phyloP scores from a whole-genome alignment of 2,329 filamentous ascomycete genomes.

The Colletotrichum salicis region DNA sequence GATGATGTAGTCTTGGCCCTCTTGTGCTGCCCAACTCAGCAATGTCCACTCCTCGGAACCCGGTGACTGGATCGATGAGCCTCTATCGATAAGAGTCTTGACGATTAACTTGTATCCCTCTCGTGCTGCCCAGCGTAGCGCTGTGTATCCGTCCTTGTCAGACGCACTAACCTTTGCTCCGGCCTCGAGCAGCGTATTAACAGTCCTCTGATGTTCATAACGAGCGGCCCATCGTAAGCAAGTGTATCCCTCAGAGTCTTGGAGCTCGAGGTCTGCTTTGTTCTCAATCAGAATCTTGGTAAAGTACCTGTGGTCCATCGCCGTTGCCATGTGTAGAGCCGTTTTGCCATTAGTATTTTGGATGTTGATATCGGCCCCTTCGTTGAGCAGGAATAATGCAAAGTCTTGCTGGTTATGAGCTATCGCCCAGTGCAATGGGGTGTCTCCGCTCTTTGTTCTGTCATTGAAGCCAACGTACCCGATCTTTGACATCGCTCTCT shows the following conservation, averaged over 20 bases:
- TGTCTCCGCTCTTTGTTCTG: slow-evolving; percentile 12
- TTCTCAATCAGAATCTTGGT: not conserved
- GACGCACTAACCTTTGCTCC: not conserved
- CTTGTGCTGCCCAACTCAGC: slow-evolving; percentile 19
- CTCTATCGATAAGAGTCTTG: not conserved
- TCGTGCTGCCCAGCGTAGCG: slow-evolving; percentile 15
- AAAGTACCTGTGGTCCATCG: not conserved
- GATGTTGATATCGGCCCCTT: slow-evolving; percentile 1
- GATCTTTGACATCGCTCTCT: slow-evolving; percentile 1
- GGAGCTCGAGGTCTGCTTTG: not conserved
- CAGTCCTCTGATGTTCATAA: not conserved
- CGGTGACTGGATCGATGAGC: not conserved
- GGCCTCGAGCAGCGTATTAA: not conserved
- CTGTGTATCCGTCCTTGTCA: slow-evolving; percentile 8
- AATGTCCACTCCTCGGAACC: not conserved
- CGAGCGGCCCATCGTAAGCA: slow-evolving; percentile 14
- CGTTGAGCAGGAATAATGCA: not conserved
- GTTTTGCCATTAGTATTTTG: not conserved
- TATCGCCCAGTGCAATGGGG: slow-evolving; percentile 16
- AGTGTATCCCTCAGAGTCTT: slow-evolving; percentile 7
- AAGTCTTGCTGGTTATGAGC: not conserved
- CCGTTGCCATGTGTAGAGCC: slow-evolving; percentile 10
- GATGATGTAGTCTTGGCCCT: slow-evolving; percentile 20
- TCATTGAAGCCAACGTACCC: not conserved
- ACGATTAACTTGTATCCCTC: slow-evolving; percentile 1